Evolutionary conservation across 768 basidiomycete species (phyloP), one percentile per base, ranked within the genome.

Genomic region (Suillus cothurnatus): DNA sequence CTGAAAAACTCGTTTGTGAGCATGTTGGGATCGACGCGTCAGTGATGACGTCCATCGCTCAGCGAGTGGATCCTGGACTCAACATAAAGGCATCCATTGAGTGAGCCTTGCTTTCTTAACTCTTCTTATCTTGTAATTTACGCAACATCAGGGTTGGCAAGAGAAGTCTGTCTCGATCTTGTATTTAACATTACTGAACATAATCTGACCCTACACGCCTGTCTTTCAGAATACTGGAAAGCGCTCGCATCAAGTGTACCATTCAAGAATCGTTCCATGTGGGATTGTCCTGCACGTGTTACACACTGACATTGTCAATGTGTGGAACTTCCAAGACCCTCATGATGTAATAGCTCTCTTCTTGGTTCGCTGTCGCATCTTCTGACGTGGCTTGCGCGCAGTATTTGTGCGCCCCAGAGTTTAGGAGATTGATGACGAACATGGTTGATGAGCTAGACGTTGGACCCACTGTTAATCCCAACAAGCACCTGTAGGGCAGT

Each of bases 271-370:
- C 56, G 15, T 36, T 23, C 36, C 2, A 36, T 17, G 36, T 26
- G 17, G 57, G 38, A 38, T 17, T 72, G 72, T 53, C 28, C n/a
- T 72, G 0, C 36, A 64, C 5, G 63, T 70, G 15, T 62, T 72
- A n/a, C 71, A 72, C 53, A 31, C 61, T 1, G 71, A 72, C 39
- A 71, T 73, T 19, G 47, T 72, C 23, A 21, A 43, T 1, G 61
- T 66, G 11, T 72, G 72, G 71, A 72, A 73, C 56, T 69, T 73
- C 39, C 34, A 36, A 23, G 68, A 68, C 53, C 57, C 63, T 28
- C 3, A 28, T 8, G 26, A 17, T 19, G 63, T 64, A 60, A 36
- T 39, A 1, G 21, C 7, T 39, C 3, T 64, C 38, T 31, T 43
- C 5, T 11, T 15, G 43, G 26, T 43, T 43, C 1, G 6, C 34